Evolutionary conservation across 192 early-diverging fungal species (phyloP), one percentile per base, ranked within the genome.

Genomic region (Gryganskiella cystojenkinii): DNA sequence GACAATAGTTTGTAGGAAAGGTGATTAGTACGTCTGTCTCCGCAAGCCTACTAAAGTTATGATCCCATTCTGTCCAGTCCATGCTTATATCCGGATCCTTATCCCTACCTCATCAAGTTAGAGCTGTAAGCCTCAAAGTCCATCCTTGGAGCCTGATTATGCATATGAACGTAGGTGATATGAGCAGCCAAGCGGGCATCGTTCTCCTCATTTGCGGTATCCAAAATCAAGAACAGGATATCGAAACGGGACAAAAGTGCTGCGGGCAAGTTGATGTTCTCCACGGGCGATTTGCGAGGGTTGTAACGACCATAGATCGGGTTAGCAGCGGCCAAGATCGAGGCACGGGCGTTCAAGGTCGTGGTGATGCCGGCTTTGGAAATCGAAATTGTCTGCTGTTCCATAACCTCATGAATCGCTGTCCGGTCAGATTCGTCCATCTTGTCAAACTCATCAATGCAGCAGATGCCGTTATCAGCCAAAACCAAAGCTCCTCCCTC

Each of bases 371-470:
- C 98, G 28, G 98, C 98, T 85, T 99, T 99, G 78, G 91, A 90
- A 55, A 99, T 97, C 64, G 91, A 94, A 74, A 99, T 97, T 3
- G 96, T 99, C 84, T 99, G 98, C 74, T 99, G 98, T 90, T 99
- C 98, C 98, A 99, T 99, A 13, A 98, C 98, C 83, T 99, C 98
- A 78, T 98, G 98, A 78, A 99, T 97, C 27, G 96, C 96, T 9
- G 96, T 96, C 61, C 96, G 88, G 84, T 98, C 96, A 10, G 83
- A 84, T 65, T 99, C 98, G 65, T 97, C 95, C 96, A 99, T 99
- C 81, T 99, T 99, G 82, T 99, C 98, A 76, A 99, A 99, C 84
- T 99, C 98, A 83, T 99, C 98, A 79, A 99, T 99, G 75, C 96
- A 97, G 75, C 95, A 97, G 73, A 99, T 92, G 68, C 98, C 98